phyloP scores from a whole-genome alignment of 2,329 filamentous ascomycete genomes.

The Penicillium sp. region DNA sequence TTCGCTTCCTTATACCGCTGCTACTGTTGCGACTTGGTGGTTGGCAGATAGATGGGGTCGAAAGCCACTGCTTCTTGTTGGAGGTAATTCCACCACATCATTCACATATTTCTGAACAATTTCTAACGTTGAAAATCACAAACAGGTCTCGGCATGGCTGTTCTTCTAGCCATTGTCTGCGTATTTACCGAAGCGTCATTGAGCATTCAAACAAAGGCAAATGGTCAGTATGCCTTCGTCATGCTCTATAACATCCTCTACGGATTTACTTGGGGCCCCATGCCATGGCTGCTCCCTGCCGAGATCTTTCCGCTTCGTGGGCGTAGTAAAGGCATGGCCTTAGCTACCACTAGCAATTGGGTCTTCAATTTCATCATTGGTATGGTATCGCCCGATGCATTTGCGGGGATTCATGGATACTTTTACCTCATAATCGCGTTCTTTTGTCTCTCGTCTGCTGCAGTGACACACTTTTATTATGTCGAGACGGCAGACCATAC shows the following conservation, averaged over 20 bases:
- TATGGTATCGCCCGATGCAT: constrained; percentile 50
- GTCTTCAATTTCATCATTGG: constrained; percentile 32
- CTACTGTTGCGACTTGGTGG: constrained; percentile 46
- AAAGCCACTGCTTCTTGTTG: constrained; percentile 38
- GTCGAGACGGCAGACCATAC: constrained; percentile 45
- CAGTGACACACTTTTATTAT: constrained; percentile 46
- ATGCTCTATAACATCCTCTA: constrained; percentile 46
- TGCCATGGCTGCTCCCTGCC: constrained; percentile 43
- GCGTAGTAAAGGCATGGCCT: constrained; percentile 47
- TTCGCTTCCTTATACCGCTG: constrained; percentile 45
- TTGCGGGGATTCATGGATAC: constrained; percentile 48
- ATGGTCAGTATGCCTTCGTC: constrained; percentile 45
- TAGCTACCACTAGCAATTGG: constrained; percentile 55
- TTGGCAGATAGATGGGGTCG: constrained; percentile 47
- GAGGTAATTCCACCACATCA: constrained; percentile 11
- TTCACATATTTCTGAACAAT: not conserved
- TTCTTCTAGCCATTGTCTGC: constrained; percentile 42
- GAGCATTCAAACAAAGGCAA: constrained; percentile 34
- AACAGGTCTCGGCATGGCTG: constrained; percentile 37
- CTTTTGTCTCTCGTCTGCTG: constrained; percentile 45
- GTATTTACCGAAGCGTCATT: constrained; percentile 40
- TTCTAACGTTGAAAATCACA: not conserved
- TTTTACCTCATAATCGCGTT: constrained; percentile 49
- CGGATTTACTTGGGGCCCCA: constrained; percentile 45
- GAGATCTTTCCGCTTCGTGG: constrained; percentile 39